These are phyloP conservation scores for Aspergillus fructus DNA, from an alignment of 2,329 filamentous ascomycete species.

Conservation along the genomic window DNA sequence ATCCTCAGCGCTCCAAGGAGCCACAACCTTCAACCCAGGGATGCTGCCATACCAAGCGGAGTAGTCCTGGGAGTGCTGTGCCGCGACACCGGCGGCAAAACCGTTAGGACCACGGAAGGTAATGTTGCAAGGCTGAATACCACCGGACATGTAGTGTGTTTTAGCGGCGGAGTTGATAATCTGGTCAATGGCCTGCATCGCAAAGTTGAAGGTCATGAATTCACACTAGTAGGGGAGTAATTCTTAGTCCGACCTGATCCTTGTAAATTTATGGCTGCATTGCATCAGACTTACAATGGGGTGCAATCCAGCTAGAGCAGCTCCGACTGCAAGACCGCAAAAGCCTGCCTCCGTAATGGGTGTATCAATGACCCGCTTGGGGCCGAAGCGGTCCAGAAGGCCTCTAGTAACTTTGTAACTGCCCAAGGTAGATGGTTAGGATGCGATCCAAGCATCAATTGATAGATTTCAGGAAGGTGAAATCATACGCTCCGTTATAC, in stretches of 20 bases:
- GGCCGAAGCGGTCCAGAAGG: slow-evolving; percentile 92
- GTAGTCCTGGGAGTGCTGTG: slow-evolving; percentile 99
- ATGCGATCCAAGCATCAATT: background rate
- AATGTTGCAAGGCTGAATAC: slow-evolving; percentile 99
- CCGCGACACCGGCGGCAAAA: slow-evolving; percentile 91
- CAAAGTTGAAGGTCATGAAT: slow-evolving; percentile 99
- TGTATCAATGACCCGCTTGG: slow-evolving; percentile 95
- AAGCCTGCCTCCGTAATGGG: slow-evolving; percentile 98
- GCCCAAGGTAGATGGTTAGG: slow-evolving; percentile 36
- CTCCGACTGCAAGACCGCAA: slow-evolving; percentile 87
- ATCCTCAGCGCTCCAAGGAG: slow-evolving; percentile 95
- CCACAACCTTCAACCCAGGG: slow-evolving; percentile 93
- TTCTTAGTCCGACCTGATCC: background rate
- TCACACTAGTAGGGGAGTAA: slow-evolving; percentile 65
- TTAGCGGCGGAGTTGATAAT: slow-evolving; percentile 99
- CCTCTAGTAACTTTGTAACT: slow-evolving; percentile 99
- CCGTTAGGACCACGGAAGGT: slow-evolving; percentile 99
- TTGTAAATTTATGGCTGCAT: background rate
- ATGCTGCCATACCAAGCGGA: slow-evolving; percentile 98
- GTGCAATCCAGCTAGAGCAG: slow-evolving; percentile 89
- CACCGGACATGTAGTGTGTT: slow-evolving; percentile 99
- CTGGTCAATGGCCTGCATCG: slow-evolving; percentile 99
- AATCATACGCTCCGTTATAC: slow-evolving; percentile 86
- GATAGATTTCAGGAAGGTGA: slow-evolving; percentile 2
- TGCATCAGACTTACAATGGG: slow-evolving; percentile 71